phyloP scores from a whole-genome alignment of 2,329 filamentous ascomycete genomes.

The Penicillium thymicola region DNA sequence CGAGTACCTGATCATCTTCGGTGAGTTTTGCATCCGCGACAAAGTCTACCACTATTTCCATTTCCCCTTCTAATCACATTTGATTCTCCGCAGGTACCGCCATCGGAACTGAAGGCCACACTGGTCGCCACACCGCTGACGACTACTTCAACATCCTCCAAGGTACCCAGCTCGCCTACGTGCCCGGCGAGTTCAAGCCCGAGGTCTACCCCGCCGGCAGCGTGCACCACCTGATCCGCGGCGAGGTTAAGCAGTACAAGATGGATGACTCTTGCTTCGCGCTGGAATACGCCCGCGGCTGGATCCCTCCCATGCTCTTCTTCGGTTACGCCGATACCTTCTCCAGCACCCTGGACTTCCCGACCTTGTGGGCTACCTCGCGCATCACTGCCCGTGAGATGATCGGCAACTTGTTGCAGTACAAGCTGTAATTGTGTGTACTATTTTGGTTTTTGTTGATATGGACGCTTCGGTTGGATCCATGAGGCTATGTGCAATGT shows the following conservation, averaged over 20 bases:
- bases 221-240: constrained; percentile 48
- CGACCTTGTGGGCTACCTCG: constrained; percentile 78
- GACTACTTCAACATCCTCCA: constrained; percentile 90
- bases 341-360: constrained; percentile 76
- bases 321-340: constrained; percentile 84
- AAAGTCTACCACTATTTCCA: not conserved
- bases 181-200: constrained; percentile 37
- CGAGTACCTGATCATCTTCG: constrained; percentile 88
- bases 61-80: not conserved
- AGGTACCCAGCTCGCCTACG: constrained; percentile 40
- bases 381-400: constrained; percentile 73
- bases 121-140: constrained; percentile 83
- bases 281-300: constrained; percentile 55
- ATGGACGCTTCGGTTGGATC: not conserved
- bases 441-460: not conserved
- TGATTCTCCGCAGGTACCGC: constrained; percentile 29
- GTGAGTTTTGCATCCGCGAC: constrained; percentile 32
- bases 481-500: constrained; percentile 6
- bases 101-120: constrained; percentile 78
- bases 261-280: constrained; percentile 40
- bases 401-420: constrained; percentile 65
- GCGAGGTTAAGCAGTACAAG: constrained; percentile 72
- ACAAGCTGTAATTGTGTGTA: constrained; percentile 59
- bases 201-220: constrained; percentile 39
- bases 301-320: constrained; percentile 90